Base-by-base conservation (phyloP, 2,329 filamentous ascomycete species). In the Neopestalotiopsis clavispora region DNA sequence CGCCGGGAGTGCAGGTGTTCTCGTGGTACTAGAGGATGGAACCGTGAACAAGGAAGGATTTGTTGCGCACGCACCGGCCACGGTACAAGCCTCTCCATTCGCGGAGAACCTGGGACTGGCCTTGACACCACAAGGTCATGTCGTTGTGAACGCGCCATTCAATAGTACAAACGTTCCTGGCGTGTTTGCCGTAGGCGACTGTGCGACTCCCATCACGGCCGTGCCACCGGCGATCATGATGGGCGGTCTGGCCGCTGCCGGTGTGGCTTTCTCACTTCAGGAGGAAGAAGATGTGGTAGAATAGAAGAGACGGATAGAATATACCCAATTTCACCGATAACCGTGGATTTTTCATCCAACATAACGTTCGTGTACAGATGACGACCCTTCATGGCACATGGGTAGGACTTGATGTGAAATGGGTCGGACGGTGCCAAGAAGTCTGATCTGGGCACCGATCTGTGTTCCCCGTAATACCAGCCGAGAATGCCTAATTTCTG, bases 171-270 rank as follows among this genome's bases (percentile, higher is more conserved):
- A 75, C 67, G 80, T 87, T 0, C 75, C 77, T 2, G 87, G 87
- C 0, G 84, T 86, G 2, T 88, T 86, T 76, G 86, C 86, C 0
- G 85, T 80, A 1, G 88, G 88, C 0, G 87, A 90, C 75, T 83
- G 80, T 66, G 75, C 75, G 3, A 76, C 77, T 4, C 68, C 70
- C 34, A 32, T 77, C 64, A 74, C 72, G 58, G 66, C 72, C 30
- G 73, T 80, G 60, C 68, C 75, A 3, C 71, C 68, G 32, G 76
- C 77, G 12, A 73, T 73, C 9, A 71, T 70, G 66, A 78, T 77
- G 74, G 76, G 75, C 23, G 40, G 28, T 7, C 12, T 59, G 28
- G 63, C 28, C 4, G 63, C 63, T 56, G 63, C 14, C 10, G 42
- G 63, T 23, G 20, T 66, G 12, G 59, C 59, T 2, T n/a, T n/a